phyloP scores from a whole-genome alignment of 306 rosid genomes.

The Glycyrrhiza uralensis region DNA sequence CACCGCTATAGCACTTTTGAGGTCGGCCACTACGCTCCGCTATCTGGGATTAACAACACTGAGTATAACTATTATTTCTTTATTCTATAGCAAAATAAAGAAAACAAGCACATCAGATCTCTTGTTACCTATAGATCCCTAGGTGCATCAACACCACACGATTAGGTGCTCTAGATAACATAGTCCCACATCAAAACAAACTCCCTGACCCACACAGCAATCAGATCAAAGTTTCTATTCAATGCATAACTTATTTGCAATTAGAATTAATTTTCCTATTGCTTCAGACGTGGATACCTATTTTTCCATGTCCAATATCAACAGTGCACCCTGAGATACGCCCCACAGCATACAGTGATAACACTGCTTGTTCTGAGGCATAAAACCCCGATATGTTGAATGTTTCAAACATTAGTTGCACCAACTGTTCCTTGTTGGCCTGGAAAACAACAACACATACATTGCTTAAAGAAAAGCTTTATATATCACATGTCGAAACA shows the following conservation, averaged over 20 bases:
- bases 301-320: constrained; percentile 95
- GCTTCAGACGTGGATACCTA: constrained; percentile 48
- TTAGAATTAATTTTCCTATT: neutral
- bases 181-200: neutral
- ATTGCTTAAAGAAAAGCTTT: neutral
- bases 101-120: neutral
- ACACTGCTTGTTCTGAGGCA: constrained; percentile 93
- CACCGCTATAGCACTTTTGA: too few species aligned
- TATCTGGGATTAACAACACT: too few species aligned
- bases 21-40: too few species aligned
- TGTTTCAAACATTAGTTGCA: constrained; percentile 91
- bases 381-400: constrained; percentile 96
- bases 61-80: neutral
- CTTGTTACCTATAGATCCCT: neutral
- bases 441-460: constrained; percentile 29
- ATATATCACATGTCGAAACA: neutral
- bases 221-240: neutral
- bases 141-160: neutral
- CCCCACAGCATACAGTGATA: constrained; percentile 91
- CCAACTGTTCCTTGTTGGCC: constrained; percentile 89
- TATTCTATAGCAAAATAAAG: neutral
- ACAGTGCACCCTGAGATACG: constrained; percentile 96
- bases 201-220: neutral
- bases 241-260: neutral
- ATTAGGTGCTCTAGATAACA: neutral